Evolutionary conservation across 1,139 yeast genomes (phyloP), one percentile per base, ranked within the genome.

Genomic region (Pichia sp.): DNA sequence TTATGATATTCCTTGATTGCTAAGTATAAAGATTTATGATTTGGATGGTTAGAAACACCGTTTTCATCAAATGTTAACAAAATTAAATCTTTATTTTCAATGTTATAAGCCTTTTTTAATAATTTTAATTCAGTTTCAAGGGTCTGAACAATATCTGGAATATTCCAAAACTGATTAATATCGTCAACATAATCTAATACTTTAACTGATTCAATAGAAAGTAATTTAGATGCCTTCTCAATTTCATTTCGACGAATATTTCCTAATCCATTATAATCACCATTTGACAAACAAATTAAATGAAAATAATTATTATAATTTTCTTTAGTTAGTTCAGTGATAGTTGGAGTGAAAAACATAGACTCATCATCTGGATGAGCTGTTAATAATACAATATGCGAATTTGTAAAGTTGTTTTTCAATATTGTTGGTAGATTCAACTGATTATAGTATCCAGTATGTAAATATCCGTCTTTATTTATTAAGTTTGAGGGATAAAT

Each of bases 291-390:
- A 57, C 96, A 89, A 10, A 89, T 61, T 18, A 90, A 63, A 43
- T 76, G 71, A 28, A 88, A 69, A 5, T 64, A 58, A 58, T 83
- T 83, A 53, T 72, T 66, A 56, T 79, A 70, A 54, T 70, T 64
- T 3, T 70, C 65, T 51, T 81, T 78, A 34, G 69, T 56, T 48
- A 82, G 59, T 55, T 78, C 84, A 8, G 78, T 66, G 42, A 88
- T 60, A 0, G 95, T 74, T 0, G 98, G 98, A 0, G 90, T 79
- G 62, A 92, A 94, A 67, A 94, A 94, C 98, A 94, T 94, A 49
- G 89, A 92, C 66, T 94, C 99, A 64, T 94, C 99, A 66, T 94
- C 99, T 0, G 99, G 99, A 66, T 94, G 99, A 1, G 96, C 96
- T 40, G 89, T 83, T 26, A 92, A 71, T 44, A 86, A 39, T 1